phyloP scores from a whole-genome alignment of 495 filamentous ascomycete species.

The Jackrogersella minutella region DNA sequence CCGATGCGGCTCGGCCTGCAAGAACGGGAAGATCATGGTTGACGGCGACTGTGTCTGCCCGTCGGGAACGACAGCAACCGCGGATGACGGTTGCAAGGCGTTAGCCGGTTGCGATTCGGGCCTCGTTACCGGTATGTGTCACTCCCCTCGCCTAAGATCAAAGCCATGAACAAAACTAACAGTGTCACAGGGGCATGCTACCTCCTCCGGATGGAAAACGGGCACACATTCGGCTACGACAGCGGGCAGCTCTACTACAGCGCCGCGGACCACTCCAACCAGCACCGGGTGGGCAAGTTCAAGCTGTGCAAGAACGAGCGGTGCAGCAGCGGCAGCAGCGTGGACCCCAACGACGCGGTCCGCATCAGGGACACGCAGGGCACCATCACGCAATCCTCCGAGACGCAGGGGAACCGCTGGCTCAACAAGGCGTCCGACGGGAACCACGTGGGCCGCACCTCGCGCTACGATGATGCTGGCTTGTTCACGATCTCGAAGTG shows the following conservation, averaged over 20 bases:
- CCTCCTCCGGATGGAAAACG: constrained; percentile 17
- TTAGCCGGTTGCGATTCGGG: constrained; percentile 19
- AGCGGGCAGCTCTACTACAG: constrained; percentile 16
- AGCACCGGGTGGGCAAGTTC: constrained; percentile 16
- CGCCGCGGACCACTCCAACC: constrained; percentile 18
- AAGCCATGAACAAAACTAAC: background rate
- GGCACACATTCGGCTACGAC: constrained; percentile 24
- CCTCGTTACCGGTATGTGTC: constrained; percentile 16
- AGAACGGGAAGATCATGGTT: constrained; percentile 12
- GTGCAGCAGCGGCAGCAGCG: constrained; percentile 10
- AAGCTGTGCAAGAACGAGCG: constrained; percentile 22
- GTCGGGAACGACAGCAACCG: background rate
- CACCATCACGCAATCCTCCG: constrained; percentile 12
- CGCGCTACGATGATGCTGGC: constrained; percentile 10
- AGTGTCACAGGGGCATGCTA: constrained; percentile 10
- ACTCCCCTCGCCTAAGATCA: background rate
- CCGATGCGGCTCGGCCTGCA: constrained; percentile 4
- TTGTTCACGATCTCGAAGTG: constrained; percentile 25
- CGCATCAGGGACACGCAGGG: constrained; percentile 13
- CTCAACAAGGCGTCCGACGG: constrained; percentile 19
- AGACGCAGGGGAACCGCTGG: constrained; percentile 15
- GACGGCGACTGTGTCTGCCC: constrained; percentile 20
- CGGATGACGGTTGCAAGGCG: constrained; percentile 6
- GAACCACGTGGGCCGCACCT: constrained; percentile 10
- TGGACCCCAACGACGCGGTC: constrained; percentile 18